Evolutionary conservation across 2,329 filamentous ascomycete species (phyloP), one percentile per base, ranked within the genome.

Genomic region (Periconia sp.): DNA sequence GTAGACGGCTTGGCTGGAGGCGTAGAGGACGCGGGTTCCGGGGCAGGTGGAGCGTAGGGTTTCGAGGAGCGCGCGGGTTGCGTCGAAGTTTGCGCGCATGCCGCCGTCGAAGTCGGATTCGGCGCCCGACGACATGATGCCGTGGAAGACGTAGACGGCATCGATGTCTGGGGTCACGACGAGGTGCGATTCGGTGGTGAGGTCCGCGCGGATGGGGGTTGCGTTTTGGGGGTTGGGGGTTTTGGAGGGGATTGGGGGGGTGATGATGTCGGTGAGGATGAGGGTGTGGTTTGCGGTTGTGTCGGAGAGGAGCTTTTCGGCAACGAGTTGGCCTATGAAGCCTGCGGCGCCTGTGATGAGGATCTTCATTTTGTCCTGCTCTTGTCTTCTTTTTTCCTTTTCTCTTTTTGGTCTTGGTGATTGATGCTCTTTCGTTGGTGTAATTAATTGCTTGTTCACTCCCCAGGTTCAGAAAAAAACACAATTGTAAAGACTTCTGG

Each of bases 81-180:
- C 81, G 57, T 85, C 79, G 42, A 86, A 74, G 65, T 86, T 86
- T 43, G 85, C 82, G 41, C 70, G 74, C 68, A 84, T 77, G 6
- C 81, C 82, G 1, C 83, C 74, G 49, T 82, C 79, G 64, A 80
- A 83, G 70, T 85, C 77, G 53, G 79, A 80, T 68, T 86, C 83
- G 9, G 82, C 82, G 7, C 82, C 82, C 3, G 81, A 81, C 0
- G 83, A 85, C 84, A 86, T 86, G 76, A 86, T 84, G 53, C 84
- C 84, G 70, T 86, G 84, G 73, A 86, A 83, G 61, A 84, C 71
- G 70, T 83, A 86, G 42, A 57, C 45, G 43, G 56, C 59, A 3
- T 63, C 41, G 19, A 62, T 52, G 19, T 59, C 53, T 3, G 53
- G 43, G 13, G 53, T 45, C 5, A 62, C 59, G 15, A 59, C 58